Conservation (phyloP, 1,139 yeast genomes). For the Hyphopichia khmerensis region DNA sequence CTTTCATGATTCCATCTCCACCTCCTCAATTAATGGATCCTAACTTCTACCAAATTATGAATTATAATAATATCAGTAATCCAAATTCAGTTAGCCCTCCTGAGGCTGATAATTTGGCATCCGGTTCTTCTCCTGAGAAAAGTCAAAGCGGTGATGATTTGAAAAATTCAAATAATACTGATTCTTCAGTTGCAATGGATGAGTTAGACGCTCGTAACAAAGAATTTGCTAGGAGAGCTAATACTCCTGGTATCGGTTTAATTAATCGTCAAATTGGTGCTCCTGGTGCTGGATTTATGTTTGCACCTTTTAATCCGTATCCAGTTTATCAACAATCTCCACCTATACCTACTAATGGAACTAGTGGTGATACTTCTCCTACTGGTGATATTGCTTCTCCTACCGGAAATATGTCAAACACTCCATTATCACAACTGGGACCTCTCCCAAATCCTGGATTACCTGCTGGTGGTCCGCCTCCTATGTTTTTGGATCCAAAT, state of each 20-base stretch:
- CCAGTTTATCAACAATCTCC: constrained; percentile 38
- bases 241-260: constrained; percentile 43
- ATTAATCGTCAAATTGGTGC: constrained; percentile 33
- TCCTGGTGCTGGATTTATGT: constrained; percentile 37
- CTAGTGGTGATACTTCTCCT: constrained; percentile 8
- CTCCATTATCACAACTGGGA: constrained; percentile 3
- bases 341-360: constrained; percentile 16
- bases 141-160: not conserved
- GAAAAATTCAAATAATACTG: not conserved
- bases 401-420: constrained; percentile 8
- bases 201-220: constrained; percentile 1
- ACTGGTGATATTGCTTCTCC: constrained; percentile 4
- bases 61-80: constrained; percentile 10
- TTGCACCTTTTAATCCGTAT: constrained; percentile 52
- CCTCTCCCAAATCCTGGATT: constrained; percentile 1
- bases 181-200: not conserved
- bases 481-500: constrained; percentile 2
- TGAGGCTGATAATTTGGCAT: not conserved
- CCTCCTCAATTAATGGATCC: constrained; percentile 44
- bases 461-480: constrained; percentile 1
- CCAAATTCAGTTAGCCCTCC: not conserved
- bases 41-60: constrained; percentile 31
- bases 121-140: not conserved
- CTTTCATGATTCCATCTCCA: constrained; percentile 38
- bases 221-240: constrained; percentile 8